Evolutionary conservation across 257 asterid species (phyloP).

Genomic region (Anisodus acutangulus): DNA sequence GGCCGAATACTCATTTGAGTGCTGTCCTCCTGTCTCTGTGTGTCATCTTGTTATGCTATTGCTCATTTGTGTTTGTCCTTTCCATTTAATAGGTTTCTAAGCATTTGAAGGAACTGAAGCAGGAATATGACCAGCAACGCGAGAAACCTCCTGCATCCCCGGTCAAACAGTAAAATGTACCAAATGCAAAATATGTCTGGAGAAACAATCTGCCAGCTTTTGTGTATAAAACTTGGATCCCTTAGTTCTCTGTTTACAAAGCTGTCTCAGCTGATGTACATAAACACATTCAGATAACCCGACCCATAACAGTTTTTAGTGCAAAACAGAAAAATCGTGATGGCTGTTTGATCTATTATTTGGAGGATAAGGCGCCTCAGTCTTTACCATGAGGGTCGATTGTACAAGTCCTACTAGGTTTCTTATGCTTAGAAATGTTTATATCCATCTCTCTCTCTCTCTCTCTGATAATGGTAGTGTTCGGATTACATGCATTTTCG

Average conservation of each 20-base stretch:
- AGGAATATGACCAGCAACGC: conserved; percentile 69
- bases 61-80: background rate
- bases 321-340: background rate
- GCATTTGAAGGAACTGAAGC: conserved; percentile 66
- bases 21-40: background rate
- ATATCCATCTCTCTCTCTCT: background rate
- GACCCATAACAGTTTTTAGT: background rate
- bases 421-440: background rate
- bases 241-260: background rate
- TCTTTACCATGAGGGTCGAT: background rate
- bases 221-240: conserved; percentile 14
- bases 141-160: conserved; percentile 50
- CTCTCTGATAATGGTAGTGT: background rate
- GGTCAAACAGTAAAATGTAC: conserved; percentile 51
- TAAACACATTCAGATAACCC: conserved; percentile 1
- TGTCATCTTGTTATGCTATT: background rate
- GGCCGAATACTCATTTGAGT: conserved; percentile 6
- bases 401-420: background rate
- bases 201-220: background rate
- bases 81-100: conserved; percentile 60
- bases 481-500: background rate
- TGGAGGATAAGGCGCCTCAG: background rate
- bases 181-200: conserved; percentile 28
- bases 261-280: conserved; percentile 23
- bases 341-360: background rate